These are phyloP conservation scores for Verticillium longisporum DNA, from an alignment of 2,329 filamentous ascomycete species.

Conservation along the genomic window DNA sequence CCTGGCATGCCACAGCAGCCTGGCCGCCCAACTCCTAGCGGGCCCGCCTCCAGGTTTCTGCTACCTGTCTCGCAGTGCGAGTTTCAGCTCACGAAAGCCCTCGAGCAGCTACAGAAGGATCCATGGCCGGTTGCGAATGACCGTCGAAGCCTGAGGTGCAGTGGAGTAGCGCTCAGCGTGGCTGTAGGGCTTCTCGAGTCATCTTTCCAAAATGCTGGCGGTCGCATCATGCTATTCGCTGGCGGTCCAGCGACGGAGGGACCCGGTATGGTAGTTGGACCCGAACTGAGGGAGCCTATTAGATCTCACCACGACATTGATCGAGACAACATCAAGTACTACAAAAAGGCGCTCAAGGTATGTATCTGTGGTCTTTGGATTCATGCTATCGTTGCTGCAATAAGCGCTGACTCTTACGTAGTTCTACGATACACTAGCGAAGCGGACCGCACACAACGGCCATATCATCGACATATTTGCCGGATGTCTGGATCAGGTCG, in stretches of 20 bases:
- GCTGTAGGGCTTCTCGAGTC: conserved; percentile 88
- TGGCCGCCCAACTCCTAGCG: conserved; percentile 67
- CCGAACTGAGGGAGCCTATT: conserved; percentile 92
- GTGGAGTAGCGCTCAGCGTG: conserved; percentile 92
- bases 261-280: conserved; percentile 92
- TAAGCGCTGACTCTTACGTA: conserved; percentile 23
- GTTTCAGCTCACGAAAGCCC: conserved; percentile 91
- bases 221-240: conserved; percentile 93
- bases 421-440: conserved; percentile 93
- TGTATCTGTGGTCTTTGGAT: conserved; percentile 13
- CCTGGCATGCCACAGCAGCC: conserved; percentile 69
- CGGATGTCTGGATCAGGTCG: conserved; percentile 94
- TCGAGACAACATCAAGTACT: conserved; percentile 98
- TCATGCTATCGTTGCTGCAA: neutral
- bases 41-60: conserved; percentile 82
- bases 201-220: conserved; percentile 91
- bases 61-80: conserved; percentile 93
- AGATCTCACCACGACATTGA: conserved; percentile 98
- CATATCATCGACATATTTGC: conserved; percentile 98
- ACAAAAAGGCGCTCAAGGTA: conserved; percentile 96
- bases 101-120: conserved; percentile 93
- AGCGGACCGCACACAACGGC: conserved; percentile 90
- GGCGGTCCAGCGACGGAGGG: conserved; percentile 94
- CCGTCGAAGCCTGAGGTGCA: conserved; percentile 82
- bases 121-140: conserved; percentile 97